A percentile compares a stretch with the other conserved stretches of the same genome.
Conservation (phyloP, 805 yeast genomes). For the Candida taoyuanica region DNA sequence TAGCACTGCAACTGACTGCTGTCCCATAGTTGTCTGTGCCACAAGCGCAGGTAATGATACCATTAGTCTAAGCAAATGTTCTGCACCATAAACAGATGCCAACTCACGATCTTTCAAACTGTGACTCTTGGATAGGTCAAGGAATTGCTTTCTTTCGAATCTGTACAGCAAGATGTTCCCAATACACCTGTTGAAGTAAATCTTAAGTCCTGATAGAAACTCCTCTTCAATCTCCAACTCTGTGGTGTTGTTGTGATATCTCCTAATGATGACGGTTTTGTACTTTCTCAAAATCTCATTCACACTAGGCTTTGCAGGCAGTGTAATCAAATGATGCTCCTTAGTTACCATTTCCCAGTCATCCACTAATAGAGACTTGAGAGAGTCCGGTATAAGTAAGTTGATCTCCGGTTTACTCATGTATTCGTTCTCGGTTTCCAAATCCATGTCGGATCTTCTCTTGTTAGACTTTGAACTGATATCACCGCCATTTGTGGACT, state of each 20-base stretch:
- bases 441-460: conserved; percentile 28
- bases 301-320: conserved; percentile 60
- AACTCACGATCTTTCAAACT: conserved; percentile 32
- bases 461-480: conserved; percentile 21
- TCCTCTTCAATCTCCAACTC: conserved; percentile 54
- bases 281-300: conserved; percentile 52
- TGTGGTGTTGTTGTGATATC: conserved; percentile 25
- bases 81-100: conserved; percentile 65
- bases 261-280: conserved; percentile 28
- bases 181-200: conserved; percentile 70
- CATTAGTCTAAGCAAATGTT: conserved; percentile 74
- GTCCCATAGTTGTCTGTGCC: conserved; percentile 75
- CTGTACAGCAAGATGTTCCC: conserved; percentile 69
- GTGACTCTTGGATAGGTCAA: conserved; percentile 40
- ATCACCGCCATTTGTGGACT: conserved; percentile 6
- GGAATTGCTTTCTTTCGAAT: conserved; percentile 71
- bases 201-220: conserved; percentile 60
- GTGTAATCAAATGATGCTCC: conserved; percentile 60
- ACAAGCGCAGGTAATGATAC: conserved; percentile 81
- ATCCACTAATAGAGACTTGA: conserved; percentile 73
- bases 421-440: conserved; percentile 29
- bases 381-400: conserved; percentile 54
- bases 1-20: conserved; percentile 56
- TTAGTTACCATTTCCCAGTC: conserved; percentile 94
- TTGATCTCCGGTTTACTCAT: conserved; percentile 37